These are phyloP conservation scores for Kodamaea kakaduensis DNA, from an alignment of 805 yeast species.

Conservation along the genomic window DNA sequence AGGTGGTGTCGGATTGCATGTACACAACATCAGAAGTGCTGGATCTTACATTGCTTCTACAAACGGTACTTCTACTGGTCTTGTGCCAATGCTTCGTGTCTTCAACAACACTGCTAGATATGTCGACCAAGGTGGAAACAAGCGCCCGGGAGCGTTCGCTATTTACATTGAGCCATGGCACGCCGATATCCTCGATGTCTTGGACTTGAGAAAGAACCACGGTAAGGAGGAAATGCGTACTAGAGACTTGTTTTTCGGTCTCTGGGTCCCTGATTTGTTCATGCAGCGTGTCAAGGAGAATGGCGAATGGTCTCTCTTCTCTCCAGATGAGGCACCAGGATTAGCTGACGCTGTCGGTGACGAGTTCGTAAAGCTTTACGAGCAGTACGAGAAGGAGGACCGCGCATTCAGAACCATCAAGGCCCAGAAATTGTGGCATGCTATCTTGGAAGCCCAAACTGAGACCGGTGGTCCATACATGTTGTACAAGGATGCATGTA, in stretches of 20 bases:
- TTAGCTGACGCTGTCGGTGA: slow-evolving; percentile 53
- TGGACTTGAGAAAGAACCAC: slow-evolving; percentile 58
- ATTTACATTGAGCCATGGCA: slow-evolving; percentile 63
- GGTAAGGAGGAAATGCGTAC: slow-evolving; percentile 64
- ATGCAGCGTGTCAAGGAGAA: slow-evolving; percentile 58
- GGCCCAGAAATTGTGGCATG: slow-evolving; percentile 60
- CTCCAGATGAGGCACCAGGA: slow-evolving; percentile 59
- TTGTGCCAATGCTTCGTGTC: slow-evolving; percentile 60
- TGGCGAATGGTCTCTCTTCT: slow-evolving; percentile 55
- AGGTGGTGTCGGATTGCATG: slow-evolving; percentile 62
- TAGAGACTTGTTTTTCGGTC: slow-evolving; percentile 58
- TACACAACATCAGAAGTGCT: slow-evolving; percentile 55
- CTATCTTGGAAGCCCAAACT: slow-evolving; percentile 58
- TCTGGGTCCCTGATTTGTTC: slow-evolving; percentile 61
- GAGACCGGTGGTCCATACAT: slow-evolving; percentile 65
- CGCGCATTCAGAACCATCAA: slow-evolving; percentile 48
- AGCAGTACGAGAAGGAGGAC: slow-evolving; percentile 48
- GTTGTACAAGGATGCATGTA: slow-evolving; percentile 62
- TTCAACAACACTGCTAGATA: slow-evolving; percentile 62
- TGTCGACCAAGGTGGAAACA: slow-evolving; percentile 64
- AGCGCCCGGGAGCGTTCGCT: slow-evolving; percentile 64
- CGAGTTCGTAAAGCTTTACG: slow-evolving; percentile 50
- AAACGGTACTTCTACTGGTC: slow-evolving; percentile 60
- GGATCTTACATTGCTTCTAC: slow-evolving; percentile 63
- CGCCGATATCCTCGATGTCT: slow-evolving; percentile 54